Conservation (phyloP, 1,284 basidiomycete species). For the Heterobasidion irregulare region DNA sequence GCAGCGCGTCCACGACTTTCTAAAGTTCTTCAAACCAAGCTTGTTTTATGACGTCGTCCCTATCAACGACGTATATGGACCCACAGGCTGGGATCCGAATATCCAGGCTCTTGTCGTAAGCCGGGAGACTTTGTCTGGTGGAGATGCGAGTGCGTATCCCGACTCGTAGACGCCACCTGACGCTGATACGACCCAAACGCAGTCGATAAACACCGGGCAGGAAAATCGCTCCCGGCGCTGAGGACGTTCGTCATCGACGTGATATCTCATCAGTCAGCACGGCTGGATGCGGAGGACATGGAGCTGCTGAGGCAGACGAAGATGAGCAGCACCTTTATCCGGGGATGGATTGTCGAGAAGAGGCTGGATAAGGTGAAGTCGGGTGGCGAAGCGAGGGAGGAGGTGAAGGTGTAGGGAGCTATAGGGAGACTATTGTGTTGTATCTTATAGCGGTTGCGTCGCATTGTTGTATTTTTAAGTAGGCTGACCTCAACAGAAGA, state of each 20-base stretch:
- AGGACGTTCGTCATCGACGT: slow-evolving; percentile 79
- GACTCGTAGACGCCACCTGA: not conserved
- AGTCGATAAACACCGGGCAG: slow-evolving; percentile 59
- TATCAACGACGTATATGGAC: slow-evolving; percentile 80
- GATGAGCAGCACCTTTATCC: slow-evolving; percentile 87
- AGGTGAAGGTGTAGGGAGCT: not conserved
- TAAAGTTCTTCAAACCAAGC: slow-evolving; percentile 57
- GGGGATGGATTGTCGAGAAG: slow-evolving; percentile 67
- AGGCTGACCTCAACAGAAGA: not conserved
- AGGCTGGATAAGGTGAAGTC: not conserved
- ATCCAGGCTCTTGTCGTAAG: slow-evolving; percentile 85
- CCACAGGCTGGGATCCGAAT: slow-evolving; percentile 77
- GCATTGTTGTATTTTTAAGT: not conserved
- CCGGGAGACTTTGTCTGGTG: slow-evolving; percentile 76
- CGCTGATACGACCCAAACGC: slow-evolving; percentile 2
- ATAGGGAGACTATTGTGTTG: not conserved
- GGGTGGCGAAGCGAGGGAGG: not conserved
- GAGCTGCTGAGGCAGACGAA: slow-evolving; percentile 68
- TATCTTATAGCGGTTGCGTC: not conserved
- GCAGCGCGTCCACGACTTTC: slow-evolving; percentile 50
- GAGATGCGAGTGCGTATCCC: slow-evolving; percentile 49
- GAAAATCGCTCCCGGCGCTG: slow-evolving; percentile 50
- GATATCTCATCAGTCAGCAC: slow-evolving; percentile 57
- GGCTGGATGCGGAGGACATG: slow-evolving; percentile 53
- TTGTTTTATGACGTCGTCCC: slow-evolving; percentile 61